Conservation (phyloP, 306 rosid genomes). For the Delonix regia region DNA sequence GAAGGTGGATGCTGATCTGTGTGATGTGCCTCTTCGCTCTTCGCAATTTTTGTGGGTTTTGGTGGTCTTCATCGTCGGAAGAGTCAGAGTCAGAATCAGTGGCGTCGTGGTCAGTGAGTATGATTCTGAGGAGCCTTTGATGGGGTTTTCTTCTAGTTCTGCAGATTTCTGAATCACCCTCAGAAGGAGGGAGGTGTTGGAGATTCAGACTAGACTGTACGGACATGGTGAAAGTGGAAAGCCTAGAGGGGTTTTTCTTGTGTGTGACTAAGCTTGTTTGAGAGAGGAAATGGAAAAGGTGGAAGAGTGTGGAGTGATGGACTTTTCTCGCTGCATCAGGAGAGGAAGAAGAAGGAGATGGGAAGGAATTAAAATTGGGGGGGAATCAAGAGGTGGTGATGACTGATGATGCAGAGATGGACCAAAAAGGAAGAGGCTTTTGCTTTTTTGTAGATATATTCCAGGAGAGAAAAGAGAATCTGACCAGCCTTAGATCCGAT, state of each 20-base stretch:
- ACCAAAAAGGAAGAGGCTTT: not conserved
- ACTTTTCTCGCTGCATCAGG: conserved; percentile 9
- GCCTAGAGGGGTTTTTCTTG: no score
- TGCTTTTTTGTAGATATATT: conserved; percentile 39
- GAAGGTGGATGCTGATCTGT: conserved; percentile 40
- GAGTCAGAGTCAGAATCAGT: conserved; percentile 77
- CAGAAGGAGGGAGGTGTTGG: conserved; percentile 2
- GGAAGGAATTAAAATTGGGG: not conserved
- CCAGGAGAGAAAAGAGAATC: conserved; percentile 27
- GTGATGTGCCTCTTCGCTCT: conserved; percentile 50
- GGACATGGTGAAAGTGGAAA: conserved; percentile 29
- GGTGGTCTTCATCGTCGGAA: conserved; percentile 51
- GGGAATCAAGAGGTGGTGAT: no score
- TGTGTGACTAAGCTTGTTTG: conserved; percentile 4
- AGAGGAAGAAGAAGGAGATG: not conserved
- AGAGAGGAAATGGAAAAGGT: not conserved
- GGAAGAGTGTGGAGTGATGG: not conserved
- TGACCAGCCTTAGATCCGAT: conserved; percentile 23
- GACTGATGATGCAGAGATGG: not conserved
- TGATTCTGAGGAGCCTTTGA: conserved; percentile 61
- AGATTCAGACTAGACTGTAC: conserved; percentile 26
- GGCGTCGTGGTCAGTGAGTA: conserved; percentile 74
- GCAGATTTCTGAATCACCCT: conserved; percentile 34
- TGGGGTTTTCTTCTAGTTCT: conserved; percentile 24
- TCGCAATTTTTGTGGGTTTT: not conserved